Evolutionary conservation across 345 rosid species (phyloP).

Genomic region (Erodium maritimum): DNA sequence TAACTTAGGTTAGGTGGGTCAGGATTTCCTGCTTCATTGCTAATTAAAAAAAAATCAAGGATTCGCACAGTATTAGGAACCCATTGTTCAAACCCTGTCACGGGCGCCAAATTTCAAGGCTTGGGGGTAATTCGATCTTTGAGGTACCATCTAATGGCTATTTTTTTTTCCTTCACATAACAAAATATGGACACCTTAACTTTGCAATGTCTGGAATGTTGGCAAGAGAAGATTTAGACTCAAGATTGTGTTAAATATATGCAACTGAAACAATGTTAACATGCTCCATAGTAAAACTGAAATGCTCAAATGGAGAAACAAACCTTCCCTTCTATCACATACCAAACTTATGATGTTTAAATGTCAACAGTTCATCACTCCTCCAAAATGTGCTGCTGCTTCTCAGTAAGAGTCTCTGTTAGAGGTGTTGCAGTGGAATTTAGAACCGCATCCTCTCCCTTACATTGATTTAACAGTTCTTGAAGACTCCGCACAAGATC

Average conservation of each 20-base stretch:
- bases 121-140: no score
- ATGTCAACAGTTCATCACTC: constrained; percentile 14
- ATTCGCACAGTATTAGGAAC: no score
- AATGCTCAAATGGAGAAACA: neutral
- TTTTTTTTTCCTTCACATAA: no score
- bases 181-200: neutral
- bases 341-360: constrained; percentile 10
- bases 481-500: constrained; percentile 42
- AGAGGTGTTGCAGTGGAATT: constrained; percentile 24
- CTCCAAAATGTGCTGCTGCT: constrained; percentile 30
- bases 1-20: no score
- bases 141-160: no score
- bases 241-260: neutral
- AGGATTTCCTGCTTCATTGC: no score
- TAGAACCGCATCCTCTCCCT: constrained; percentile 24
- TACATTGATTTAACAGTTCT: constrained; percentile 44
- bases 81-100: no score
- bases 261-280: constrained; percentile 8
- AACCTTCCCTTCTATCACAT: constrained; percentile 12
- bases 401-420: constrained; percentile 31
- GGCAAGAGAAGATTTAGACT: neutral
- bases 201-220: neutral
- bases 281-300: neutral
- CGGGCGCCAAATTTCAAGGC: no score
- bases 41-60: no score